Conservation (phyloP, 345 rosid genomes). For the Camelina laxa region DNA sequence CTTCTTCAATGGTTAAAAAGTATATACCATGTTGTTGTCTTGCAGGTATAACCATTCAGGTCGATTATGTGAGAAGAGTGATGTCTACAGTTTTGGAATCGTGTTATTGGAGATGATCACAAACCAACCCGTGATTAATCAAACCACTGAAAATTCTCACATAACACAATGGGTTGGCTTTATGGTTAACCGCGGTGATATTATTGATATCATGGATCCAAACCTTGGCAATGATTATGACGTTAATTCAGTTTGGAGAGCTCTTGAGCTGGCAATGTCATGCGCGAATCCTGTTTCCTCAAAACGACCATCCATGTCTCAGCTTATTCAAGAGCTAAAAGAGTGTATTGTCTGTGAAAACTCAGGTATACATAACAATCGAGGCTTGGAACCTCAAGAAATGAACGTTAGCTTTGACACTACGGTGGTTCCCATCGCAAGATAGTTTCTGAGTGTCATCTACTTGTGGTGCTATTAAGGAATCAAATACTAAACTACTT, state of each 20-base stretch:
- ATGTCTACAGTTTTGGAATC: conserved; percentile 36
- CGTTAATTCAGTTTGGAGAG: conserved; percentile 32
- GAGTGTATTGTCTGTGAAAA: conserved; percentile 34
- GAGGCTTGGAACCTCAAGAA: background rate
- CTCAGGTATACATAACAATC: background rate
- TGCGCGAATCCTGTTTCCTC: conserved; percentile 16
- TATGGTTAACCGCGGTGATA: conserved; percentile 9
- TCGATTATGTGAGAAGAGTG: conserved; percentile 25
- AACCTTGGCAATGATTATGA: conserved; percentile 12
- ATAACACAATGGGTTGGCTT: conserved; percentile 30
- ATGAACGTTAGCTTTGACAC: background rate
- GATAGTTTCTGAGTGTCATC: background rate
- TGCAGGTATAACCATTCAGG: conserved; percentile 22
- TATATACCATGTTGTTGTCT: background rate
- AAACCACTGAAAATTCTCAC: background rate
- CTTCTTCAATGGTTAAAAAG: background rate
- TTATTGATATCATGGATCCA: conserved; percentile 30
- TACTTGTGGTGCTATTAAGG: background rate
- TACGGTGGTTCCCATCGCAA: conserved; percentile 4
- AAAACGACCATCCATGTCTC: conserved; percentile 34
- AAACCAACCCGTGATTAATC: conserved; percentile 38
- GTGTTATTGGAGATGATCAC: conserved; percentile 42
- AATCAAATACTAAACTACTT: too few relatives aligned
- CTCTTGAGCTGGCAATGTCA: conserved; percentile 39
- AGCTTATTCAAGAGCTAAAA: conserved; percentile 19